Evolutionary conservation across 345 rosid genomes (phyloP).

Genomic region (Pugionium dolabratum): DNA sequence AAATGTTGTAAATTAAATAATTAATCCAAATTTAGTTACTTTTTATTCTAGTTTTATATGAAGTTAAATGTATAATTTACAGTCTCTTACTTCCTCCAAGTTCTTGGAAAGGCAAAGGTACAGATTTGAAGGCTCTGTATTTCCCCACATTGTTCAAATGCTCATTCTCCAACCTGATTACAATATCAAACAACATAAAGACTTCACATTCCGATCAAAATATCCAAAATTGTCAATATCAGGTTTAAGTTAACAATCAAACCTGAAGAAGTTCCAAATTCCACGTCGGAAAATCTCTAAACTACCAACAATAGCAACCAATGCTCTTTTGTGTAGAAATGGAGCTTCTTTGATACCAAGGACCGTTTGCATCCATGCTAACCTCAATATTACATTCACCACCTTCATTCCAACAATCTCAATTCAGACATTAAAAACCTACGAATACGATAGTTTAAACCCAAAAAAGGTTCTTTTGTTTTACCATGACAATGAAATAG

Average conservation of each 20-base stretch:
- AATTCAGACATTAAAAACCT: neutral
- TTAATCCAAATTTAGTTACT: neutral
- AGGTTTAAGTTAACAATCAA: neutral
- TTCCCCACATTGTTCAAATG: conserved; percentile 84
- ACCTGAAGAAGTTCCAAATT: conserved; percentile 93
- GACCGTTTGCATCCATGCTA: conserved; percentile 79
- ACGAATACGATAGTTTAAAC: neutral
- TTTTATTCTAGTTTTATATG: no score
- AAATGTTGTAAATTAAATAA: neutral
- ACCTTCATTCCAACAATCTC: conserved; percentile 46
- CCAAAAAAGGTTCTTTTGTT: neutral
- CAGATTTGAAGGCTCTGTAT: conserved; percentile 75
- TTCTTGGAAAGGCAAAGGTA: conserved; percentile 69
- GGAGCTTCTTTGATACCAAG: conserved; percentile 59
- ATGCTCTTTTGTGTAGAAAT: conserved; percentile 55
- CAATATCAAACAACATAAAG: neutral
- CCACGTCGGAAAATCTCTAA: conserved; percentile 84
- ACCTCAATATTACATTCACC: conserved; percentile 62
- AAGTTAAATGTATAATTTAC: conserved; percentile 21
- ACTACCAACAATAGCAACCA: conserved; percentile 55
- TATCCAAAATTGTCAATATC: neutral
- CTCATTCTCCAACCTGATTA: conserved; percentile 77
- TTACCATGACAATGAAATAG: conserved; percentile 77
- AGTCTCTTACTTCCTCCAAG: conserved; percentile 36
- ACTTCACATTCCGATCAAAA: neutral